Evolutionary conservation across 164 flowering plant genomes (phyloP).

Genomic region (Warburgia ugandensis): DNA sequence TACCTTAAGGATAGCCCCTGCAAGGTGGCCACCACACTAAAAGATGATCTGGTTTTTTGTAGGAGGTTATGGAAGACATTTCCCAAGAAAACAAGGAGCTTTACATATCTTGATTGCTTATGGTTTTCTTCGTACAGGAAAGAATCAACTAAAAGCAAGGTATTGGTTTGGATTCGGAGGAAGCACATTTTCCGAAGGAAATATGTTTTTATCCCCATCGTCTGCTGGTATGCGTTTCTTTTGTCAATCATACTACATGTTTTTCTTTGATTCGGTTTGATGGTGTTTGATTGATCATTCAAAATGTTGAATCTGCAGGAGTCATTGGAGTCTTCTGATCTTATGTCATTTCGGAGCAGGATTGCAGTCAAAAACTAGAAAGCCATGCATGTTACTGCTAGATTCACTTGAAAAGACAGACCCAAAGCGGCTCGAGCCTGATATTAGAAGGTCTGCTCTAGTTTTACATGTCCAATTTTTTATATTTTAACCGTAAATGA

Average conservation of each 20-base stretch:
- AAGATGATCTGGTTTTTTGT: background rate
- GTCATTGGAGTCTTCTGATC: slow-evolving; percentile 75
- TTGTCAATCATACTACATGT: background rate
- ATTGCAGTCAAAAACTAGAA: slow-evolving; percentile 28
- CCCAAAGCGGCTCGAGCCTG: slow-evolving; percentile 60
- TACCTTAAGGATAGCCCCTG: background rate
- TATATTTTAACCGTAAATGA: slow-evolving; percentile 1
- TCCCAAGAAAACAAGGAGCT: slow-evolving; percentile 16
- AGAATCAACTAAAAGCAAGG: slow-evolving; percentile 13
- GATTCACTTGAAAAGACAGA: slow-evolving; percentile 51
- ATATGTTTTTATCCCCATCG: slow-evolving; percentile 26
- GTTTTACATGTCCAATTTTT: background rate
- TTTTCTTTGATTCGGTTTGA: background rate
- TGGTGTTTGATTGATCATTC: background rate
- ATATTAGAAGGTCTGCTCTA: slow-evolving; percentile 48
- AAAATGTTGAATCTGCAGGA: slow-evolving; percentile 22
- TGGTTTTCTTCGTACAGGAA: slow-evolving; percentile 23
- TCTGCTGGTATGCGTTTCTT: slow-evolving; percentile 22
- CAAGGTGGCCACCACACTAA: background rate
- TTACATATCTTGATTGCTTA: slow-evolving; percentile 23
- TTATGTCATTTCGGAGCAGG: slow-evolving; percentile 58
- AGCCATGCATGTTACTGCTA: slow-evolving; percentile 65
- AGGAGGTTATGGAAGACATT: slow-evolving; percentile 21
- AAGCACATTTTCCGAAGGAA: slow-evolving; percentile 18
- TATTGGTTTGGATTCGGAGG: slow-evolving; percentile 20